Evolutionary conservation across 805 yeast genomes (phyloP).

Genomic region (Ogataea ramenticola): DNA sequence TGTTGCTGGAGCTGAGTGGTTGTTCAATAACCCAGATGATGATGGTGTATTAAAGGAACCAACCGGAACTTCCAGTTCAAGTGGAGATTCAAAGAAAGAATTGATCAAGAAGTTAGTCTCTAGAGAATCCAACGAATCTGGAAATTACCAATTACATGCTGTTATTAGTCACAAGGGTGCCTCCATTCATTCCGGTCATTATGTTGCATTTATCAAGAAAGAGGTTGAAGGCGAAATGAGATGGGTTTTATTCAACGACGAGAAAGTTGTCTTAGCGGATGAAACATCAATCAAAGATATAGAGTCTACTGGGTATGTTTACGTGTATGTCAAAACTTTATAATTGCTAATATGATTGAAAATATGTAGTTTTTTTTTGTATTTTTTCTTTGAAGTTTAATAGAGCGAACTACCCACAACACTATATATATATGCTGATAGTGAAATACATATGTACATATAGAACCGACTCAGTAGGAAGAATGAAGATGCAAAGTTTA

Average conservation of each 20-base stretch:
- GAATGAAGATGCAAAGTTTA: no score
- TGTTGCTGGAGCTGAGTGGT: conserved; percentile 86
- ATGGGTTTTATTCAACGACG: conserved; percentile 87
- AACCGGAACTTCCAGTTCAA: background rate
- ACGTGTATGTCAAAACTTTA: conserved; percentile 25
- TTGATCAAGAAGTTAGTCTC: conserved; percentile 7
- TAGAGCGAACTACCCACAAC: no score
- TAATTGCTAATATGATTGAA: no score
- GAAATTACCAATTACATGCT: conserved; percentile 44
- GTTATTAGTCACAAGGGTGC: conserved; percentile 86
- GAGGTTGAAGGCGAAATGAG: conserved; percentile 28
- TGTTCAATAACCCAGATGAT: conserved; percentile 76
- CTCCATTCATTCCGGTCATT: conserved; percentile 88
- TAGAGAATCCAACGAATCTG: background rate
- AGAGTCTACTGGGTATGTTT: conserved; percentile 40
- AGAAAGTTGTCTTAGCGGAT: conserved; percentile 64
- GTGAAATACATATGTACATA: no score
- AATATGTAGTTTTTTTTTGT: no score
- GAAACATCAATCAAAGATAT: conserved; percentile 35
- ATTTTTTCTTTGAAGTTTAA: no score
- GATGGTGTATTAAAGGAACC: conserved; percentile 44
- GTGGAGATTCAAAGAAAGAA: background rate
- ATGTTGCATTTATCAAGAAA: conserved; percentile 67
- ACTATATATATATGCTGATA: no score
- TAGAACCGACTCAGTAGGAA: no score